phyloP scores from a whole-genome alignment of 129 eudicot species.

The Chrysanthemum lavandulifolium region DNA sequence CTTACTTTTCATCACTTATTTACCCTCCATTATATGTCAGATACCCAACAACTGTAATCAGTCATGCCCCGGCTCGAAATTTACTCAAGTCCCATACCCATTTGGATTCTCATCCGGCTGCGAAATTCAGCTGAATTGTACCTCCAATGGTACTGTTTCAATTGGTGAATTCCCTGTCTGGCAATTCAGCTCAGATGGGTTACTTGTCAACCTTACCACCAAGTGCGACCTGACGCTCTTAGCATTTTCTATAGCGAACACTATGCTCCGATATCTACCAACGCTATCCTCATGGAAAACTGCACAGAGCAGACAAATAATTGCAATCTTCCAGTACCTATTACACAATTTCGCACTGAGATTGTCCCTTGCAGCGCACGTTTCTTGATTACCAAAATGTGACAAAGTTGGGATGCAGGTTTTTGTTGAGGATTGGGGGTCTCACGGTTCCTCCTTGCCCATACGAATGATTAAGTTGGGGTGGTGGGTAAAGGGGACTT shows the following conservation, averaged over 20 bases:
- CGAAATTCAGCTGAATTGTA: slow-evolving; percentile 49
- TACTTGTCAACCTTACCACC: slow-evolving; percentile 45
- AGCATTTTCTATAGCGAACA: too few relatives aligned
- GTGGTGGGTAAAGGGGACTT: too few relatives aligned
- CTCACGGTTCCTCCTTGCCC: too few relatives aligned
- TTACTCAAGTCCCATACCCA: slow-evolving; percentile 25
- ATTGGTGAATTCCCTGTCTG: slow-evolving; percentile 35
- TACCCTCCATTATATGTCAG: slow-evolving; percentile 10
- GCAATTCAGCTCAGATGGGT: slow-evolving; percentile 23
- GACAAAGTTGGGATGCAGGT: slow-evolving; percentile 10
- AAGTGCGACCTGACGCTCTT: slow-evolving; percentile 34
- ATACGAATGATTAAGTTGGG: too few relatives aligned
- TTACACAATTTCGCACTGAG: too few relatives aligned
- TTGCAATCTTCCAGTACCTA: slow-evolving; percentile 12
- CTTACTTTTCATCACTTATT: neutral
- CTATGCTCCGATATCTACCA: too few relatives aligned
- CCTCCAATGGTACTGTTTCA: slow-evolving; percentile 29
- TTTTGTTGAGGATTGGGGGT: too few relatives aligned
- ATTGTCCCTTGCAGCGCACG: neutral
- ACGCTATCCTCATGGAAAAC: slow-evolving; percentile 46
- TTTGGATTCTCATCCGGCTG: slow-evolving; percentile 65
- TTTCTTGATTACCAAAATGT: slow-evolving; percentile 32
- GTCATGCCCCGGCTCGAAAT: slow-evolving; percentile 34
- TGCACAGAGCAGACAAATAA: slow-evolving; percentile 24
- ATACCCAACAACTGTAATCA: slow-evolving; percentile 18